Evolutionary conservation across 768 basidiomycete species (phyloP).

Genomic region (Tylopilus intermedius): DNA sequence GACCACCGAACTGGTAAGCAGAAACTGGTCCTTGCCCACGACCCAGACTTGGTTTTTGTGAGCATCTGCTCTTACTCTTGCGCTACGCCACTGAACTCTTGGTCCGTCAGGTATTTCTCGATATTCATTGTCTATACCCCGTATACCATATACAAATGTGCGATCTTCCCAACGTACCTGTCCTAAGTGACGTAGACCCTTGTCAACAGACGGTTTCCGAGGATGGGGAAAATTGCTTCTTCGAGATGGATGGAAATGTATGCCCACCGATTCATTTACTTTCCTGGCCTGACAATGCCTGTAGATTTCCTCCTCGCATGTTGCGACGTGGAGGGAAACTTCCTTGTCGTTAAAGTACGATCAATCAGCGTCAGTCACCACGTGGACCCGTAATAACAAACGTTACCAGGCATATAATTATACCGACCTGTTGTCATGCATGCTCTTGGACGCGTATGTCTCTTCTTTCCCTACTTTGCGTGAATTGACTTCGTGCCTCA

Average conservation of each 20-base stretch:
- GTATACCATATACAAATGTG: constrained; percentile 85
- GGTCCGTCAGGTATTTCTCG: constrained; percentile 61
- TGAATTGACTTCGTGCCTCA: constrained; percentile 22
- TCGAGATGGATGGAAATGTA: constrained; percentile 86
- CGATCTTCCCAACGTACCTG: constrained; percentile 20
- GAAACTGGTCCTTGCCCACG: constrained; percentile 71
- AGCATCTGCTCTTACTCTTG: constrained; percentile 24
- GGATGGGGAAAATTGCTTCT: constrained; percentile 75
- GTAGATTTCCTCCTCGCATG: constrained; percentile 72
- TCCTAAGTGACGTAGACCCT: background rate
- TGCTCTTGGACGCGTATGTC: constrained; percentile 83
- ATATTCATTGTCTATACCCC: constrained; percentile 76
- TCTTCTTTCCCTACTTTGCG: background rate
- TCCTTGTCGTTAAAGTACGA: constrained; percentile 69
- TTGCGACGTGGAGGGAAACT: constrained; percentile 87
- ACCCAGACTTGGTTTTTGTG: constrained; percentile 84
- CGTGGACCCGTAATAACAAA: background rate
- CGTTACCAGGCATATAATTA: constrained; percentile 66
- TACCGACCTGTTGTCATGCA: constrained; percentile 82
- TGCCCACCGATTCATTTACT: constrained; percentile 17
- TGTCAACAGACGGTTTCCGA: constrained; percentile 62
- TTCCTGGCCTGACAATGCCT: constrained; percentile 4
- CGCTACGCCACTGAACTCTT: background rate
- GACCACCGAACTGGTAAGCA: constrained; percentile 66
- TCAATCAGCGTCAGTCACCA: background rate